Evolutionary conservation across 768 basidiomycete genomes (phyloP).

Genomic region (Trametes villosa): DNA sequence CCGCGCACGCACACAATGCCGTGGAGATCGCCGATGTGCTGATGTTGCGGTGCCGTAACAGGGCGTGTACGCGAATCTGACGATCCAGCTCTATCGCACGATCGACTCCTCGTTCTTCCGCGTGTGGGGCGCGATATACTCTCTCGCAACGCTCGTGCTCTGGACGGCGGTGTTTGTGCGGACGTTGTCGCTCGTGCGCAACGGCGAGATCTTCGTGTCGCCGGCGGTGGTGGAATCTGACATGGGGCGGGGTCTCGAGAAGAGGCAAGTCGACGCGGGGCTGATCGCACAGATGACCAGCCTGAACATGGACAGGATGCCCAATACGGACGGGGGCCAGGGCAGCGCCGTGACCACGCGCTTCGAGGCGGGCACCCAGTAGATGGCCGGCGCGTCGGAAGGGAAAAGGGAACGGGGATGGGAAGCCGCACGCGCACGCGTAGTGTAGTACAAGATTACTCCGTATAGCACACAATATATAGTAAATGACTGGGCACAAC

Average conservation of each 20-base stretch:
- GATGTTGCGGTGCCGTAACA: constrained; percentile 29
- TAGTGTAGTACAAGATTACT: neutral
- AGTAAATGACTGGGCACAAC: constrained; percentile 2
- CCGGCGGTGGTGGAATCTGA: constrained; percentile 43
- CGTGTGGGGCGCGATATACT: constrained; percentile 60
- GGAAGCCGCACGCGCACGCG: neutral
- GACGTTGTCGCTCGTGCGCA: constrained; percentile 42
- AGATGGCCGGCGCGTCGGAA: no score
- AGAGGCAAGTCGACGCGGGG: constrained; percentile 1
- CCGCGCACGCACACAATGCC: neutral
- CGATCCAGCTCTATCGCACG: constrained; percentile 51
- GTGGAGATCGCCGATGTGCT: neutral
- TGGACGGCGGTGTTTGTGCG: constrained; percentile 54
- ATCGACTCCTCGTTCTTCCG: constrained; percentile 62
- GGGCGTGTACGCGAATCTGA: constrained; percentile 72
- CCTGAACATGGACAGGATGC: neutral
- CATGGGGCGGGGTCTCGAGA: constrained; percentile 8
- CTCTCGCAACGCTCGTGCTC: constrained; percentile 51
- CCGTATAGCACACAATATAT: neutral
- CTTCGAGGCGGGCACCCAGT: no score
- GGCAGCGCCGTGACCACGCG: neutral
- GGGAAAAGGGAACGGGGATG: neutral
- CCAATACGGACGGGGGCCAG: neutral
- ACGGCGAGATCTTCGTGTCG: constrained; percentile 47
- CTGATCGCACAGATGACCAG: neutral